Conservation (phyloP, 2,329 filamentous ascomycete species). For the Dryadomyces sulphureus region DNA sequence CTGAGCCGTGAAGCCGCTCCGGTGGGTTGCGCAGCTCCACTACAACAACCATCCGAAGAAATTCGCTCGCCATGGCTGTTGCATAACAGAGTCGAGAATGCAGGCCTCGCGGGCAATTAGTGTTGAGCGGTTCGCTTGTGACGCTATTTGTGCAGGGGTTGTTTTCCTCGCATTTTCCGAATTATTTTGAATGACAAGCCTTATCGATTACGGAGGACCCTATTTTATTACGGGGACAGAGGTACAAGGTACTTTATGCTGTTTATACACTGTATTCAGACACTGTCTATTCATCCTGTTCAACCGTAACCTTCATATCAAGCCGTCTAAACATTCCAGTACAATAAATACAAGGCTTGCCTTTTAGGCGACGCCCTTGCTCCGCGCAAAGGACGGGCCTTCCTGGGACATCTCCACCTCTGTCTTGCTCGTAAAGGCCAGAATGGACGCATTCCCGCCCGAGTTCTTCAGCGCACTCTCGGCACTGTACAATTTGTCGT, state of each 20-base stretch:
- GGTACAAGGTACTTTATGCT: not conserved
- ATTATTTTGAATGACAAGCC: not conserved
- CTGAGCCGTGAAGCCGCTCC: conserved; percentile 52
- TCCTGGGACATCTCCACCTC: not conserved
- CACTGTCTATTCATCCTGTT: too few species aligned
- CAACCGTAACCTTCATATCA: too few species aligned
- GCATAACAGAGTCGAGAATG: not conserved
- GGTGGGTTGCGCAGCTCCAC: conserved; percentile 43
- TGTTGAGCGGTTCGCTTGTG: not conserved
- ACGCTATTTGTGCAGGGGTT: not conserved
- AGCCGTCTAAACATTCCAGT: not conserved
- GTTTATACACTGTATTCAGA: too few species aligned
- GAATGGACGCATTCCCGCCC: conserved; percentile 17
- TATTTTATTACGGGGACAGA: not conserved
- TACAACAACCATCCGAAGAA: conserved; percentile 62
- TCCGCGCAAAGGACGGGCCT: not conserved
- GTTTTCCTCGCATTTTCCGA: not conserved
- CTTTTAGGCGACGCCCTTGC: not conserved
- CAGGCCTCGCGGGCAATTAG: not conserved
- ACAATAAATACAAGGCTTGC: not conserved
- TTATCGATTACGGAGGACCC: not conserved
- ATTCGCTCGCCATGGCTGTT: conserved; percentile 45
- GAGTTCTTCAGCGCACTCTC: conserved; percentile 28
- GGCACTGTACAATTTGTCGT: conserved; percentile 64
- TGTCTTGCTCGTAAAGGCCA: conserved; percentile 22